Conservation (phyloP, 306 rosid species). For the Crotalaria pallida region DNA sequence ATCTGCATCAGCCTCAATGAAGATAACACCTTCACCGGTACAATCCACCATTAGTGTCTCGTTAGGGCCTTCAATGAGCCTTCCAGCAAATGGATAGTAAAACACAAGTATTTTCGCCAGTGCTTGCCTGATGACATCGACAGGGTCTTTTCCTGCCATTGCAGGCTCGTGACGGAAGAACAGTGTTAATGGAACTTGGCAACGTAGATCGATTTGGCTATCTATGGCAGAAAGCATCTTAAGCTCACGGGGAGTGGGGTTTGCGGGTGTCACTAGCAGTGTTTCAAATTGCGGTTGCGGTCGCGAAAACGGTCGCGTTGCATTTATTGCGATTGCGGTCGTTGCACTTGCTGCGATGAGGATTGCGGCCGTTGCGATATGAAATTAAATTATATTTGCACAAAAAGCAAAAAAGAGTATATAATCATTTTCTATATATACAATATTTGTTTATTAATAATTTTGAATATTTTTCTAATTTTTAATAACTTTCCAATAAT, state of each 20-base stretch:
- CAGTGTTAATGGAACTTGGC: neutral
- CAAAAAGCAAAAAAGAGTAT: too few relatives aligned
- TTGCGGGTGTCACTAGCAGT: slow-evolving; percentile 5
- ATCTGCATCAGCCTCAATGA: slow-evolving; percentile 28
- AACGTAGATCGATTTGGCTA: neutral
- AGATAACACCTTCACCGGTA: slow-evolving; percentile 39
- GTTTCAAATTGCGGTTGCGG: too few relatives aligned
- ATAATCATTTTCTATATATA: too few relatives aligned
- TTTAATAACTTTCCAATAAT: too few relatives aligned
- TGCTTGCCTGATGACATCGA: slow-evolving; percentile 11
- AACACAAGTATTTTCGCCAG: slow-evolving; percentile 2
- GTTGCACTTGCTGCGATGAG: too few relatives aligned
- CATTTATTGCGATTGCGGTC: too few relatives aligned
- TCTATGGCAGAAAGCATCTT: slow-evolving; percentile 9
- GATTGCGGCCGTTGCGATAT: too few relatives aligned
- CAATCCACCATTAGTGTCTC: slow-evolving; percentile 34
- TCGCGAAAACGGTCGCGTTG: too few relatives aligned
- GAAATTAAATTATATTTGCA: too few relatives aligned
- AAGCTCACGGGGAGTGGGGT: neutral
- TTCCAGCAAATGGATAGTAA: slow-evolving; percentile 15
- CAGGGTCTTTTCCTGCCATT: slow-evolving; percentile 22
- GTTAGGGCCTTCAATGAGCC: slow-evolving; percentile 6
- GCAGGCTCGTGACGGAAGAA: neutral
- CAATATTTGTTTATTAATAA: too few relatives aligned
- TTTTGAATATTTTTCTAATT: too few relatives aligned